Evolutionary conservation across 371 early-diverging fungal genomes (phyloP), one percentile per base, ranked within the genome.

Genomic region (Mycotypha africana): DNA sequence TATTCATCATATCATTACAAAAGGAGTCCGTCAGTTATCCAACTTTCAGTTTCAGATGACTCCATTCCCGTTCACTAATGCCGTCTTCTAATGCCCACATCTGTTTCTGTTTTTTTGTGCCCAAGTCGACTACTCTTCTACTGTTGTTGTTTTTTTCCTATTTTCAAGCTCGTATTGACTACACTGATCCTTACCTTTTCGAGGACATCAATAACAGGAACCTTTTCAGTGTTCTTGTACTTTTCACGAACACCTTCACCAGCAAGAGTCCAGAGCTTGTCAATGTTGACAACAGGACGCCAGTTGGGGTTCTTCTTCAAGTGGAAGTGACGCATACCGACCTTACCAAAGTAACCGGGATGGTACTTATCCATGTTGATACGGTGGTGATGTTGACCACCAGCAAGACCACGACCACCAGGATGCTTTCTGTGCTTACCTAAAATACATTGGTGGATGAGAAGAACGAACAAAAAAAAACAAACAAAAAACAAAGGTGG

Each of bases 271-370:
- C 96, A 93, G 65, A 99, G 64, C 67, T 88, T 91, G 79, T 95
- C 92, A 47, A 93, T 72, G 84, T 96, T 93, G 79, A 97, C 79
- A 67, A 80, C 73, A 51, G 92, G 92, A 63, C 88, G 70, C 85
- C 88, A 87, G 81, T 78, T 74, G 65, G 84, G 63, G 82, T 98
- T 93, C 67, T 84, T 78, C 82, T 94, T 97, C 84, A 85, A 78
- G 89, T 97, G 97, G 91, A 93, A 97, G 76, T 92, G 82, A 56
- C 97, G 93, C 97, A 96, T 95, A 89, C 99, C 99, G 74, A 97
- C 95, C 84, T 98, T 99, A 79, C 99, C 99, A 73, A 97, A 98
- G 92, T 96, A 97, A 76, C 98, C 99, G 58, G 99, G 99, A 82
- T 99, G 99, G 91, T 93, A 98, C 88, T 91, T 97, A 81, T 97